Evolutionary conservation across 192 early-diverging fungal species (phyloP).

Genomic region (Thamnidium elegans): DNA sequence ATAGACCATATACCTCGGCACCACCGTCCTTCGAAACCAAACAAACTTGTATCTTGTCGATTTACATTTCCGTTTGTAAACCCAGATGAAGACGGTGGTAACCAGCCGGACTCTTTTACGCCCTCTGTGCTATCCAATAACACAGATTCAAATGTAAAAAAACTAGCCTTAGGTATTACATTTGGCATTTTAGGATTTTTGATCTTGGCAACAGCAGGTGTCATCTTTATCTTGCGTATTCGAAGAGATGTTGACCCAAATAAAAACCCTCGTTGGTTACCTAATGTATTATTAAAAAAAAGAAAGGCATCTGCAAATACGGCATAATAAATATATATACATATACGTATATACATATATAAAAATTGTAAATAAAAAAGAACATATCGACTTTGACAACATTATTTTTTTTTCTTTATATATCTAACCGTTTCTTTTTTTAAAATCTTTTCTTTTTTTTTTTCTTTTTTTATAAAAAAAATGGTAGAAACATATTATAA

Average conservation of each 20-base stretch:
- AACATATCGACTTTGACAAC: no score
- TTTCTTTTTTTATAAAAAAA: no score
- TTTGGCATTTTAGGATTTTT: slow-evolving; percentile 24
- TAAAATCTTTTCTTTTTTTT: no score
- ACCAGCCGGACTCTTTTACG: background rate
- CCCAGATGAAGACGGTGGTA: background rate
- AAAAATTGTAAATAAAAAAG: no score
- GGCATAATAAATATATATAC: no score
- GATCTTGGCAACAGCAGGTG: background rate
- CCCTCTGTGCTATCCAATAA: slow-evolving; percentile 15
- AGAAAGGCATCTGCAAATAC: background rate
- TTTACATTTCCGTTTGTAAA: slow-evolving; percentile 10
- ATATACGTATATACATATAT: no score
- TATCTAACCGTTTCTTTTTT: no score
- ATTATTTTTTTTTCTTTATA: no score
- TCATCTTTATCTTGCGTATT: slow-evolving; percentile 1
- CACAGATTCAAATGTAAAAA: background rate
- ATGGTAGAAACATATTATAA: no score
- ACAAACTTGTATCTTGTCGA: background rate
- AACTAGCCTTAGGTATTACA: slow-evolving; percentile 11
- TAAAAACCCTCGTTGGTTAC: slow-evolving; percentile 20
- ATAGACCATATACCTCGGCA: slow-evolving; percentile 4
- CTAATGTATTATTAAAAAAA: background rate
- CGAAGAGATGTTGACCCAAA: slow-evolving; percentile 10
- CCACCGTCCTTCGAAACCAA: background rate